Evolutionary conservation across 2,329 filamentous ascomycete genomes (phyloP), one percentile per base, ranked within the genome.

Genomic region (Aspergillus pseudonomiae): DNA sequence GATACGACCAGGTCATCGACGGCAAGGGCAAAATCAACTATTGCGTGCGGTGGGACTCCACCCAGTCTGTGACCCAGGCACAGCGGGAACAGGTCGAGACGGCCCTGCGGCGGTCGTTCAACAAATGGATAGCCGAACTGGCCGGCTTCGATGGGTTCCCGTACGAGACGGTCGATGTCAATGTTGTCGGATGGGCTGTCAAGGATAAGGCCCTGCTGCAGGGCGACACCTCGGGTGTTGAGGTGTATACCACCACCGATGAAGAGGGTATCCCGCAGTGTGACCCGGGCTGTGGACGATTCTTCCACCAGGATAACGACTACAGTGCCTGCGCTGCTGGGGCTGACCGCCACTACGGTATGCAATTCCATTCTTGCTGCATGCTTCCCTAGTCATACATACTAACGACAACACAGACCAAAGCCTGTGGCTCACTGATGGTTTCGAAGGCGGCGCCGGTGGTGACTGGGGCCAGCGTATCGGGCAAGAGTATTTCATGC

Each of bases 381-480:
- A 4, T 3, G 19, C 1, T n/a, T 4, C 5, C 3, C 0, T 14
- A 7, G 16, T 14, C 0, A 12, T 4, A 12, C 0, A 32, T 16
- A 6, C n/a, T 63, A 19, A 60, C 36, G 0, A 57, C 6, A 1
- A 39, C 6, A 0, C 9, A 67, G 65, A 67, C 41, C 50, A 67
- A 43, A 67, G 66, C 53, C 28, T 67, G n/a, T 67, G 65, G 65
- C 64, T 67, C 32, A 67, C 61, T 1, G 65, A 67, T 53, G 65
- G 62, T 28, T 66, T 67, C 46, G 26, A 64, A 24, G 66, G 66
- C 26, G 64, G 66, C 14, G 59, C 64, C 0, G 66, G 66, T 28
- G 66, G 66, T 32, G 66, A 67, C 55, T 67, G 66, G 64, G 66
- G 66, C 24, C 66, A 67, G 50, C 66, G 64, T 16, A 54, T 67